Base-by-base conservation (phyloP, 257 asterid genomes). In the Solanum piurae region DNA sequence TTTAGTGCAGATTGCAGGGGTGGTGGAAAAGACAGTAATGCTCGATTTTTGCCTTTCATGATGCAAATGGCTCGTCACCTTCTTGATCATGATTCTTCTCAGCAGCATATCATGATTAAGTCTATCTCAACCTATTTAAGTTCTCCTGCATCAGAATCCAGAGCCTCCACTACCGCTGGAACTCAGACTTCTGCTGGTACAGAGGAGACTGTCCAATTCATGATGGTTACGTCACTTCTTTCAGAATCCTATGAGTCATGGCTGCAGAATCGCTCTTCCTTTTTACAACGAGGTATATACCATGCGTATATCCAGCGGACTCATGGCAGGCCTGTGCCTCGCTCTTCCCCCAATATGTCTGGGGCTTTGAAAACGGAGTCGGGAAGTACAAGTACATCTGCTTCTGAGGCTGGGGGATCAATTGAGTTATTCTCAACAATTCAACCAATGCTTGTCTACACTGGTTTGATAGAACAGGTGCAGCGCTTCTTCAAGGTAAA, bases 151-250 rank as follows among this genome's bases (percentile, higher is more conserved):
- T 71, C 88, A 14, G 98, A 96, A 83, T 66, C 95, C 42, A 96
- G 93, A 91, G 20, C 77, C 76, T 86, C 95, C 64, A 72, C 93
- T 16, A 75, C 96, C 83, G 77, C 93, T 34, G 95, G 94, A 74
- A 72, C 93, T 37, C 94, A 92, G 84, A 90, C 97, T 38, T 91
- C 99, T 18, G 86, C 83, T 87, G 96, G 96, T 58, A 92, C 99
- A 6, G 99, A 97, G 90, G 99, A 97, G 92, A 94, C 98, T 4
- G 98, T 96, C 79, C 99, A 97, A 86, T 97, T 93, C 93, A 97
- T 97, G 99, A 97, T 97, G 99, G 99, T 94, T 76, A 94, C 94
- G 90, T 97, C 99, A 37, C 98, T 97, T 86, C 94, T 97, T 27
- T 92, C 98, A 5, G 99, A 97, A 86, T 95, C 99, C 4, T 94